These are phyloP conservation scores for Herpotrichia juniperi DNA, from an alignment of 2,329 filamentous ascomycete species.

Conservation along the genomic window DNA sequence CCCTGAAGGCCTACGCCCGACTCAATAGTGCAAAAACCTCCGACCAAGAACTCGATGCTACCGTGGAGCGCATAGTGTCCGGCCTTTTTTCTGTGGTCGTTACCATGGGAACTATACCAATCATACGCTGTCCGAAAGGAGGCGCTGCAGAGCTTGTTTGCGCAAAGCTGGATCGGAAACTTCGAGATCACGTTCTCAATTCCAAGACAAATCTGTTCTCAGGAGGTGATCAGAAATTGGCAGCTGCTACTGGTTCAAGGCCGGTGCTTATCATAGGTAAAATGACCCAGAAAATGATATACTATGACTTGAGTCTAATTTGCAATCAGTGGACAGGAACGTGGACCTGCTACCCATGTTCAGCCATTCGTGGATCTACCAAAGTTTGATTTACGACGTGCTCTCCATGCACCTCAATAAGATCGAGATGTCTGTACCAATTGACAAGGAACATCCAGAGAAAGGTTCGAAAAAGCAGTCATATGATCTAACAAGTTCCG, in stretches of 20 bases:
- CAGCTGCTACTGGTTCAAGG: slow-evolving; percentile 66
- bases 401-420: slow-evolving; percentile 85
- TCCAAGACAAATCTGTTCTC: slow-evolving; percentile 98
- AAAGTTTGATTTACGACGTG: slow-evolving; percentile 82
- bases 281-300: no score
- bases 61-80: slow-evolving; percentile 90
- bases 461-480: slow-evolving; percentile 83
- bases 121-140: slow-evolving; percentile 92
- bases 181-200: slow-evolving; percentile 95
- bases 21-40: slow-evolving; percentile 91
- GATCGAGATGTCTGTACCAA: slow-evolving; percentile 86
- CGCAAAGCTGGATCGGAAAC: slow-evolving; percentile 90
- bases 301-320: no score
- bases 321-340: slow-evolving; percentile 92
- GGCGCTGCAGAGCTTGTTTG: slow-evolving; percentile 94
- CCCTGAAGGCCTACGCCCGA: slow-evolving; percentile 95
- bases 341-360: slow-evolving; percentile 97
- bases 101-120: slow-evolving; percentile 98
- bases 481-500: slow-evolving; percentile 86
- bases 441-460: slow-evolving; percentile 76
- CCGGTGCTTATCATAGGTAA: slow-evolving; percentile 93
- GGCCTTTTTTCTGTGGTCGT: slow-evolving; percentile 97
- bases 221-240: slow-evolving; percentile 62
- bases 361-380: slow-evolving; percentile 94
- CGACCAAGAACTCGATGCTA: slow-evolving; percentile 85